Conservation (phyloP, 192 early-diverging fungal species). For the Pilobolus umbonatus region DNA sequence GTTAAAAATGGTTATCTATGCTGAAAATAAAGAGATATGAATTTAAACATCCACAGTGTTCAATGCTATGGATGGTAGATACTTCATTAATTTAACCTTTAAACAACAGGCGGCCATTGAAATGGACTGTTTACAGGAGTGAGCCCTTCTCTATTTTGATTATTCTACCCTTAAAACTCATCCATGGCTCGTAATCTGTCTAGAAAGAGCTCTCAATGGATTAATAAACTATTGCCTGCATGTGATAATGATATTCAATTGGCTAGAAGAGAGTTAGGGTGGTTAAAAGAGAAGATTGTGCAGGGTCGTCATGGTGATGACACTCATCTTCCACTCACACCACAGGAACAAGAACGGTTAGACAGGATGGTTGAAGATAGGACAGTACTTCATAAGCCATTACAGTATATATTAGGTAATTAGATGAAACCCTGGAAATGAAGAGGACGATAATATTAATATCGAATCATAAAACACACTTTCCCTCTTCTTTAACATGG, state of each 20-base stretch:
- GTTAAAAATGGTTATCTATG: no score
- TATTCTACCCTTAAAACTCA: no score
- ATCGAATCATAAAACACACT: not conserved
- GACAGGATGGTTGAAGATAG: constrained; percentile 49
- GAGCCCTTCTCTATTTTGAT: no score
- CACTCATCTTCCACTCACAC: constrained; percentile 17
- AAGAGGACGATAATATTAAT: not conserved
- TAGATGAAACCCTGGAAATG: no score
- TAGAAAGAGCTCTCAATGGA: no score
- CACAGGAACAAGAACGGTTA: constrained; percentile 30
- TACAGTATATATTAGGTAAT: constrained; percentile 87
- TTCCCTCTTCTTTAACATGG: not conserved
- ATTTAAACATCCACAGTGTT: no score
- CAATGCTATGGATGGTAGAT: no score
- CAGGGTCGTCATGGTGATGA: not conserved
- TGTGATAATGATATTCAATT: constrained; percentile 9
- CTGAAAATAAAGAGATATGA: no score
- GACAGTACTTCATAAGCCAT: constrained; percentile 63
- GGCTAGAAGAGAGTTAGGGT: constrained; percentile 24
- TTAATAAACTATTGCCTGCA: constrained; percentile 11
- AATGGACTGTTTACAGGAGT: no score
- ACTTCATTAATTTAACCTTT: no score
- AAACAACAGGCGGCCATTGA: no score
- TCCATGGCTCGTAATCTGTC: no score
- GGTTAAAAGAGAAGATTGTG: constrained; percentile 26